Percentiles rank a stretch among this genome's conserved stretches.
These are phyloP conservation scores for Rhododendron henanense DNA, from an alignment of 148 eudicot genomes.

Conservation along the genomic window DNA sequence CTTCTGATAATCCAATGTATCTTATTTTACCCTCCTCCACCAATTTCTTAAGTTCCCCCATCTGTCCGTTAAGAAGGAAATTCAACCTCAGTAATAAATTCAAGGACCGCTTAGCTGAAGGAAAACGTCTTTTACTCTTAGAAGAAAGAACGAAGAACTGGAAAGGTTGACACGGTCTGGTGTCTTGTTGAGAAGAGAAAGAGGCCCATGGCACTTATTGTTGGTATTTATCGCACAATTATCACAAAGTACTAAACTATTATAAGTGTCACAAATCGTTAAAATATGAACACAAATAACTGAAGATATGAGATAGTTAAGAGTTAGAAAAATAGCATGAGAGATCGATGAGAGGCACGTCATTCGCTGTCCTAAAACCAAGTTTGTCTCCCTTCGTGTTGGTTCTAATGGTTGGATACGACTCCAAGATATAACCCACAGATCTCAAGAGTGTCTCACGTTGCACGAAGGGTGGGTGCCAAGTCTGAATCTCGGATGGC, in stretches of 20 bases:
- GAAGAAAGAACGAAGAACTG: neutral
- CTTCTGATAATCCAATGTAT: slow-evolving; percentile 67
- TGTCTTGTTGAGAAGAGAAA: neutral
- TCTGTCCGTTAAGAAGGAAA: neutral
- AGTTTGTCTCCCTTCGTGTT: neutral
- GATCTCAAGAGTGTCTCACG: neutral
- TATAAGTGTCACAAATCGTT: too few relatives aligned
- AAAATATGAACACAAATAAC: too few relatives aligned
- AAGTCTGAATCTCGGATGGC: neutral
- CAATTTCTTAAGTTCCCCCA: neutral
- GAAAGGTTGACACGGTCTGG: neutral
- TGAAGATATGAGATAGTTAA: too few relatives aligned
- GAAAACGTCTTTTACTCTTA: neutral
- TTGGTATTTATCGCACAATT: too few relatives aligned
- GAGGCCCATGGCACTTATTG: too few relatives aligned
- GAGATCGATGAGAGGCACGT: neutral
- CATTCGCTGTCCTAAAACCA: neutral
- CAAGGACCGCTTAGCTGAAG: neutral
- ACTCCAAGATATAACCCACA: neutral
- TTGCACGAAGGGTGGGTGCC: neutral
- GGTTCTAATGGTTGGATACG: neutral
- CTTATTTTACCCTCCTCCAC: slow-evolving; percentile 30
- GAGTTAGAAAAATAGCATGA: neutral
- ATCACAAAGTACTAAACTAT: too few relatives aligned
- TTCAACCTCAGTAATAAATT: neutral